Conservation (phyloP, 306 rosid species). For the Fragaria iinumae region DNA sequence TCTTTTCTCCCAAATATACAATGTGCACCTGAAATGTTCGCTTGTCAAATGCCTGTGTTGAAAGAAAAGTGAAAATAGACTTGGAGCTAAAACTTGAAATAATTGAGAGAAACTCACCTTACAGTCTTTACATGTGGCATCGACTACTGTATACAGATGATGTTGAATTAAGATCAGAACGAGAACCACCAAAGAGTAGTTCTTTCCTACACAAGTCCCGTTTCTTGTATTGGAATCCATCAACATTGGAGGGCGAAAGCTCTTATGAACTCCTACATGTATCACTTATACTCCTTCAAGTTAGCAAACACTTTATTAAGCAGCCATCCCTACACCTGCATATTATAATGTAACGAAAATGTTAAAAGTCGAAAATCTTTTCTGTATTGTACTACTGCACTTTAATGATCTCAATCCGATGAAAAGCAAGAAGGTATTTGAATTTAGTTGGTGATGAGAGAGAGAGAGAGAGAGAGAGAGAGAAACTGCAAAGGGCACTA, state of each 20-base stretch:
- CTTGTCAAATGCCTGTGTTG: conserved; percentile 18
- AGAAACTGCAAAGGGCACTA: conserved; percentile 5
- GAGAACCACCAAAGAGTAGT: conserved; percentile 35
- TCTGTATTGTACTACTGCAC: conserved; percentile 29
- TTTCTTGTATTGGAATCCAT: conserved; percentile 44
- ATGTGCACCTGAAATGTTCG: conserved; percentile 51
- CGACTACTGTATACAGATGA: conserved; percentile 35
- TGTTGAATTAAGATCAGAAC: conserved; percentile 46
- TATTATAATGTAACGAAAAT: conserved; percentile 20
- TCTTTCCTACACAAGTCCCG: conserved; percentile 36
- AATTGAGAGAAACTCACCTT: conserved; percentile 39
- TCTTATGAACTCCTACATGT: conserved; percentile 22
- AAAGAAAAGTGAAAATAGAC: conserved; percentile 13
- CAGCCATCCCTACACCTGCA: conserved; percentile 19
- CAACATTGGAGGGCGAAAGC: conserved; percentile 19
- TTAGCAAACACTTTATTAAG: conserved; percentile 14
- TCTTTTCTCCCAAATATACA: conserved; percentile 68
- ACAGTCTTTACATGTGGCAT: conserved; percentile 27
- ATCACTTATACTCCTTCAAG: conserved; percentile 4
- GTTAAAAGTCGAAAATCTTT: conserved; percentile 30
- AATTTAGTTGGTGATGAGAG: conserved; percentile 9
- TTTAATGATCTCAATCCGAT: conserved; percentile 20
- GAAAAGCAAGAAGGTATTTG: conserved; percentile 35
- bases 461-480: too few species aligned
- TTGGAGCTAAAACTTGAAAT: conserved; percentile 15